Evolutionary conservation across 1,139 yeast species (phyloP), one percentile per base, ranked within the genome.

Genomic region (Blastobotrys persicus): DNA sequence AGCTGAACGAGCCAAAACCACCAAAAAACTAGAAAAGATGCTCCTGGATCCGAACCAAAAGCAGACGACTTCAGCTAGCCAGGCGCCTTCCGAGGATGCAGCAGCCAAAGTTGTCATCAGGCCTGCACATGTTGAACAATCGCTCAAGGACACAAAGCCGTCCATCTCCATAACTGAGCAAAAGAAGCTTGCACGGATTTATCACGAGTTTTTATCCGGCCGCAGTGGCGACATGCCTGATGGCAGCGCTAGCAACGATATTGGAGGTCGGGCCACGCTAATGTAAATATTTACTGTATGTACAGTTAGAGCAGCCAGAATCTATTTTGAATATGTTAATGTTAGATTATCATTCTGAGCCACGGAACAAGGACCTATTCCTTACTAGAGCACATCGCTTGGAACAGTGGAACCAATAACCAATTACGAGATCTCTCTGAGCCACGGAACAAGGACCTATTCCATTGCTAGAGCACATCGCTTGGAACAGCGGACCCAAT

Each of bases 181-280:
- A 57, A 58, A 60, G 11, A 87, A 88, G 61, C 76, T 91, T 46
- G 70, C 73, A 23, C 70, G 65, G 0, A 84, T 92, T 42, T 92
- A 92, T 65, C 66, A 74, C 33, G 82, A 85, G 63, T 92, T 92
- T 64, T 80, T 85, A 13, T 78, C 83, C 28, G 92, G 82, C 31
- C 71, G 98, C 43, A 91, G 86, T 54, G 97, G 96, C 0, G 84
- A 85, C 52, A 82, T 91, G 89, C 96, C 95, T 1, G 83, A 82
- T 58, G 97, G 97, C 0, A 77, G 82, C 32, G 82, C 92, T 2
- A 83, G 95, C 57, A 83, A 75, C 44, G 94, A 87, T 49, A 78
- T 89, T 26, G 98, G 98, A 1, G 96, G 91, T 1, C 73, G 97
- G 50, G 79, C 88, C 2, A 84, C 91, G 0, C 69, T 86, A 47